These are phyloP conservation scores for Cutaneotrichosporon mucoides DNA, from an alignment of 1,284 basidiomycete genomes.

Conservation along the genomic window DNA sequence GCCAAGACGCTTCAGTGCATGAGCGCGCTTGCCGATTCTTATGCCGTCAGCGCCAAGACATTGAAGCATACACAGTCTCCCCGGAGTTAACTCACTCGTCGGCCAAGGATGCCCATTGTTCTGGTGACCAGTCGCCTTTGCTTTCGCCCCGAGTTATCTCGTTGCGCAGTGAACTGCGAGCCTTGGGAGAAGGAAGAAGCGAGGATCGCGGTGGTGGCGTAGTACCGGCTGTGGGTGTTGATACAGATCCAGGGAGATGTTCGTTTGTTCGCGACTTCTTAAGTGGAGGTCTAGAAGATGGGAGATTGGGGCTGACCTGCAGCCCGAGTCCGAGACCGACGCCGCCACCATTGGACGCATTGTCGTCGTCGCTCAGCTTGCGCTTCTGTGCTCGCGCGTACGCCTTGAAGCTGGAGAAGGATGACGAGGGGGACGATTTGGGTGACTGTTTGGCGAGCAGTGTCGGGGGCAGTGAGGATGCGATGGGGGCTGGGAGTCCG, in stretches of 20 bases:
- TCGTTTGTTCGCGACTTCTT: constrained; percentile 18
- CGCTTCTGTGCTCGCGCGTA: constrained; percentile 18
- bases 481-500: constrained; percentile 37
- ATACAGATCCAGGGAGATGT: not conserved
- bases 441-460: not conserved
- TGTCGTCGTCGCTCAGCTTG: constrained; percentile 6
- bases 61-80: not conserved
- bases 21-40: constrained; percentile 26
- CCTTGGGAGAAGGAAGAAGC: constrained; percentile 5
- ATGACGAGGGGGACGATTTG: not conserved
- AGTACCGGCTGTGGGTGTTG: too few relatives aligned
- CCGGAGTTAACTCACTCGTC: constrained; percentile 5
- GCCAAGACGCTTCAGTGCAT: constrained; percentile 39
- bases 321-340: constrained; percentile 23
- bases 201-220: not conserved
- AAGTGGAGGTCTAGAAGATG: constrained; percentile 8
- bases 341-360: constrained; percentile 8
- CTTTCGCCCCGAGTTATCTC: constrained; percentile 17
- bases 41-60: constrained; percentile 4
- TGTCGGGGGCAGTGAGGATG: constrained; percentile 17
- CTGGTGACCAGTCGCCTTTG: constrained; percentile 19
- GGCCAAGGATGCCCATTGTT: constrained; percentile 13
- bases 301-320: not conserved
- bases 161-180: constrained; percentile 15
- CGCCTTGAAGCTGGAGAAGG: constrained; percentile 17